Evolutionary conservation across 345 rosid species (phyloP).

Genomic region (Mangifera indica): DNA sequence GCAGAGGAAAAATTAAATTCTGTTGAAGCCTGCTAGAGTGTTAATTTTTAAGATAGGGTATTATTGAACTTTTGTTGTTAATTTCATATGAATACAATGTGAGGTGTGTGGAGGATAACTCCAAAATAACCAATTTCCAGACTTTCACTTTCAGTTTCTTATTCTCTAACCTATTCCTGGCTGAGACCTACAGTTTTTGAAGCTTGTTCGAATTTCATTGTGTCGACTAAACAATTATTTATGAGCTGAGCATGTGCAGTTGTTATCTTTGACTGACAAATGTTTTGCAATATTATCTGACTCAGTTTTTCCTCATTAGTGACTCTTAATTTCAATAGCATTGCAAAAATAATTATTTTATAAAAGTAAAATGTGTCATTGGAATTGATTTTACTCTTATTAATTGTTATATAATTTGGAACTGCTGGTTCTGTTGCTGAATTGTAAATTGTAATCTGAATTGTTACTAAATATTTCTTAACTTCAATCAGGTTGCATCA

Average conservation of each 20-base stretch:
- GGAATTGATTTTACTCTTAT: background rate
- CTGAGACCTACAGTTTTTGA: background rate
- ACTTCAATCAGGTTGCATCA: constrained; percentile 61
- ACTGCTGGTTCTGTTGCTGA: background rate
- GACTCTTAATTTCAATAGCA: background rate
- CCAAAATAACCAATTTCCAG: too few relatives aligned
- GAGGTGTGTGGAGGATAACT: too few relatives aligned
- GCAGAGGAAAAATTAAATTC: background rate
- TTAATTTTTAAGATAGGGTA: too few relatives aligned
- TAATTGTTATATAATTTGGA: background rate
- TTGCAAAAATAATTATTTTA: background rate
- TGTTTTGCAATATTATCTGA: background rate
- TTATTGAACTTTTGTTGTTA: too few relatives aligned
- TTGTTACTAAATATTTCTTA: background rate
- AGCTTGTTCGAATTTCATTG: background rate
- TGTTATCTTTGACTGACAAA: background rate
- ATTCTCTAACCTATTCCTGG: background rate
- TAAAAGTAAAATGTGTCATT: background rate
- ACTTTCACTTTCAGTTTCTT: too few relatives aligned
- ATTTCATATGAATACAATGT: too few relatives aligned
- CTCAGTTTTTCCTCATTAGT: background rate
- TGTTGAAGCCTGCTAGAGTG: background rate
- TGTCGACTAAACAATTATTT: background rate
- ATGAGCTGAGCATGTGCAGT: too few relatives aligned
- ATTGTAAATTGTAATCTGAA: background rate